Evolutionary conservation across 331 rosid genomes (phyloP).

Genomic region (Erythrophleum ivorense): DNA sequence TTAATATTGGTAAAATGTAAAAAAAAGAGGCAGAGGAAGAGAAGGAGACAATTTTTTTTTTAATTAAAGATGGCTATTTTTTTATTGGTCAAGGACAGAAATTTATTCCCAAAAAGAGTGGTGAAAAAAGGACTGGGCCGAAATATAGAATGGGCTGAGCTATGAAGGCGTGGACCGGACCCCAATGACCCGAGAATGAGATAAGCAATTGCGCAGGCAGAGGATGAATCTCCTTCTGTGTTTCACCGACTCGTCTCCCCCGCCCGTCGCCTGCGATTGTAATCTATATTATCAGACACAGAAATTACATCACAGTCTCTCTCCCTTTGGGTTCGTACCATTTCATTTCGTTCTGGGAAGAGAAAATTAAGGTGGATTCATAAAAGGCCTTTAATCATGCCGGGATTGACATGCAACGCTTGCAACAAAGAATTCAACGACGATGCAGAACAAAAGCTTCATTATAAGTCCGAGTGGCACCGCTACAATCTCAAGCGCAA

Average conservation of each 20-base stretch:
- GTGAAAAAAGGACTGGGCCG: not conserved
- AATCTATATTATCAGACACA: not conserved
- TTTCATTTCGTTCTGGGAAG: not conserved
- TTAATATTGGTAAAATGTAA: no score
- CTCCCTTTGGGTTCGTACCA: not conserved
- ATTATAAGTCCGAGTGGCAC: conserved; percentile 99
- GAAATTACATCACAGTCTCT: not conserved
- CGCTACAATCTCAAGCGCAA: conserved; percentile 99
- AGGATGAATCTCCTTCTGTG: not conserved
- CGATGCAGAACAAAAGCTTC: conserved; percentile 73
- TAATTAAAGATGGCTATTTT: no score
- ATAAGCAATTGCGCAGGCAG: not conserved
- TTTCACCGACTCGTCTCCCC: conserved; percentile 40
- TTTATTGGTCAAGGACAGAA: no score
- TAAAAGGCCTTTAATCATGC: conserved; percentile 42
- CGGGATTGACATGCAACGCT: conserved; percentile 81
- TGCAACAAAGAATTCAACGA: conserved; percentile 82
- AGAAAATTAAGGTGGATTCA: conserved; percentile 15
- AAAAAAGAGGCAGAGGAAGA: no score
- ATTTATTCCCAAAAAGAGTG: not conserved
- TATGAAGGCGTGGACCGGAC: not conserved
- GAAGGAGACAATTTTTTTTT: no score
- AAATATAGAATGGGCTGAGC: not conserved
- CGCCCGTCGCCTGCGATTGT: not conserved
- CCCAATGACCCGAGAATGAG: not conserved